Percentiles rank a stretch among this genome's conserved stretches.
phyloP scores from a whole-genome alignment of 176 grass and related monocot genomes.

The Dendrocalamus sinicus region DNA sequence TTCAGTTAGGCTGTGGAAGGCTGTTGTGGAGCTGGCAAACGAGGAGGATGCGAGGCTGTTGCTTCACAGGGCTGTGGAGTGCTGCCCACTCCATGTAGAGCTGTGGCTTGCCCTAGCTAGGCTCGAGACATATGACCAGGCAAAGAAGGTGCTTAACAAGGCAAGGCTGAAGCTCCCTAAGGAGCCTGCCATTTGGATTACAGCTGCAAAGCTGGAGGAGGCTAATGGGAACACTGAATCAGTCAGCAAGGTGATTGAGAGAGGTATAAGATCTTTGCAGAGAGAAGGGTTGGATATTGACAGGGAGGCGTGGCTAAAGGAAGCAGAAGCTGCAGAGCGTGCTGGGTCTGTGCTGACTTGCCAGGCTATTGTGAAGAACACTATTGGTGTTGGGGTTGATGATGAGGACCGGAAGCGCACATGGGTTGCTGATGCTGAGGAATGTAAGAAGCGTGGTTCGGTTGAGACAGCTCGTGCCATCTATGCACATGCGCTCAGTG shows the following conservation, averaged over 20 bases:
- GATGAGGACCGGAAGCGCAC: slow-evolving; percentile 88
- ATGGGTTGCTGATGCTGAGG: slow-evolving; percentile 98
- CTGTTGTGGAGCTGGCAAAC: slow-evolving; percentile 82
- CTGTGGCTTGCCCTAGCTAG: slow-evolving; percentile 94
- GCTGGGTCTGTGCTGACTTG: slow-evolving; percentile 88
- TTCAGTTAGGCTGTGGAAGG: slow-evolving; percentile 91
- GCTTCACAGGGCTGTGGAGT: slow-evolving; percentile 90
- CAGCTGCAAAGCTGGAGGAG: slow-evolving; percentile 93
- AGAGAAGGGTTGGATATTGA: slow-evolving; percentile 81
- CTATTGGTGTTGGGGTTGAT: slow-evolving; percentile 88
- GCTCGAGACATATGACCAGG: slow-evolving; percentile 92
- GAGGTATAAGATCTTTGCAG: slow-evolving; percentile 85
- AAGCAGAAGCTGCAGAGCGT: slow-evolving; percentile 81
- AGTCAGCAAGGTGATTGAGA: slow-evolving; percentile 82
- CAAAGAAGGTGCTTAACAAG: slow-evolving; percentile 92
- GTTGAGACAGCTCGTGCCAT: slow-evolving; percentile 95
- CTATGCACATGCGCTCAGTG: slow-evolving; percentile 83
- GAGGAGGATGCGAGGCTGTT: slow-evolving; percentile 89
- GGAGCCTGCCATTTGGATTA: slow-evolving; percentile 96
- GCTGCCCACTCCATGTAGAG: slow-evolving; percentile 86
- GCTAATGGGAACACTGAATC: slow-evolving; percentile 79
- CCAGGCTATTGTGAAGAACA: slow-evolving; percentile 85
- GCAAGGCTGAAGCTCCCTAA: slow-evolving; percentile 80
- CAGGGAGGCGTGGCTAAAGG: slow-evolving; percentile 93
- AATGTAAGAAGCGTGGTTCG: slow-evolving; percentile 92